Base-by-base conservation (phyloP, 495 filamentous ascomycete genomes). In the Bacidia gigantensis region DNA sequence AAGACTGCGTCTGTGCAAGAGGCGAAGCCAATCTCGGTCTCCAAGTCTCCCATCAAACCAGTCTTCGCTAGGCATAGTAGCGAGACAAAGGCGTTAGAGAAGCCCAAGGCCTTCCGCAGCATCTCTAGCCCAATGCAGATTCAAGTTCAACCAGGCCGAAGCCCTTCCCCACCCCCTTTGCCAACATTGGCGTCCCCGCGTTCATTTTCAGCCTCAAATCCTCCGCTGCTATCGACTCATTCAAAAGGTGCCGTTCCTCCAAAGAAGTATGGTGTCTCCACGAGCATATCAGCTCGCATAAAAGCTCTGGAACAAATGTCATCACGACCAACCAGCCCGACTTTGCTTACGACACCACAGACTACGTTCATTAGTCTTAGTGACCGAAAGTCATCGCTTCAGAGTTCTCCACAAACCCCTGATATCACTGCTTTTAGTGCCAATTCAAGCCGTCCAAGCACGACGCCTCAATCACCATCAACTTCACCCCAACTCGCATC, bases 271-370 rank as follows among this genome's bases (percentile, higher is more conserved):
- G 90, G 87, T 61, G 76, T 94, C 18, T 89, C 87, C 1, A 85
- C 83, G 23, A 87, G 86, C 38, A 94, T 95, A 58, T 89, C 87
- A 7, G 84, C 86, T 63, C 81, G 89, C 49, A 94, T 95, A 60
- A 87, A 92, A 61, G 86, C 87, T 12, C 71, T 95, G 42, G 84
- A 89, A 60, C 82, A 82, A 55, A 69, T 87, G n/a, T 82, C 81
- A 0, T 68, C 21, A 46, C 73, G 72, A 14, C 72, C 76, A 26
- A 68, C 59, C 18, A 61, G 65, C 42, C 64, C 68, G 12, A 29
- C 54, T 24, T 59, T 43, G 26, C 60, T 56, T 21, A 26, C 47
- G 44, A 29, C 48, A 64, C 0, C 59, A 39, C 24, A 61, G 46
- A 3, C 64, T 14, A 50, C 53, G 2, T 72, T 72, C 49, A 68